Conservation (phyloP, 495 filamentous ascomycete genomes). For the Articulospora tetracladia region DNA sequence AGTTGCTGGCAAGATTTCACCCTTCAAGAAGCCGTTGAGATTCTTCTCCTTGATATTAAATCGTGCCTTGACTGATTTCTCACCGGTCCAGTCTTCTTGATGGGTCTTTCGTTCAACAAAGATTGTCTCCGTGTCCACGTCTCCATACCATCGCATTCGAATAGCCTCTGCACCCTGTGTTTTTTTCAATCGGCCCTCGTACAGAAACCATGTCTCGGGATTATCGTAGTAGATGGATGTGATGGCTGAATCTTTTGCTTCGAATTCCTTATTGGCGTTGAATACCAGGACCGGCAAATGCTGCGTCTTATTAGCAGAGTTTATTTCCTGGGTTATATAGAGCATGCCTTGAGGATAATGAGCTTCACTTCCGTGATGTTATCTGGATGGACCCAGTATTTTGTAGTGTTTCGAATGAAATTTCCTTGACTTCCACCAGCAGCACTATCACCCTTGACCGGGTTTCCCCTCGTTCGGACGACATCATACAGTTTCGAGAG, state of each 20-base stretch:
- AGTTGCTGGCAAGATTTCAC: conserved; percentile 73
- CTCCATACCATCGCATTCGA: conserved; percentile 94
- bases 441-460: conserved; percentile 83
- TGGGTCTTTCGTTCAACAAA: conserved; percentile 99
- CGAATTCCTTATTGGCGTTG: conserved; percentile 96
- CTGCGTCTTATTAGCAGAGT: conserved; percentile 31
- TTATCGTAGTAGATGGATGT: conserved; percentile 99
- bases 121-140: conserved; percentile 89
- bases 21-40: conserved; percentile 82
- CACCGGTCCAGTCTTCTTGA: conserved; percentile 98
- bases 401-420: conserved; percentile 95
- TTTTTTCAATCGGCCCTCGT: conserved; percentile 92
- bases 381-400: conserved; percentile 99
- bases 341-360: conserved; percentile 78
- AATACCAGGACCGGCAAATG: conserved; percentile 97
- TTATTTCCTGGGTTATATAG: neutral
- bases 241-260: conserved; percentile 83
- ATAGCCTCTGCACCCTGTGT: conserved; percentile 97
- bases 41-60: conserved; percentile 96
- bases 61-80: conserved; percentile 97
- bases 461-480: conserved; percentile 88
- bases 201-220: conserved; percentile 86
- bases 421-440: conserved; percentile 92
- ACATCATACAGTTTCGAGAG: conserved; percentile 94
- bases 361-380: conserved; percentile 98